These are phyloP conservation scores for Pelargonium cotyledonis DNA, from an alignment of 441 rosid species.

Conservation along the genomic window DNA sequence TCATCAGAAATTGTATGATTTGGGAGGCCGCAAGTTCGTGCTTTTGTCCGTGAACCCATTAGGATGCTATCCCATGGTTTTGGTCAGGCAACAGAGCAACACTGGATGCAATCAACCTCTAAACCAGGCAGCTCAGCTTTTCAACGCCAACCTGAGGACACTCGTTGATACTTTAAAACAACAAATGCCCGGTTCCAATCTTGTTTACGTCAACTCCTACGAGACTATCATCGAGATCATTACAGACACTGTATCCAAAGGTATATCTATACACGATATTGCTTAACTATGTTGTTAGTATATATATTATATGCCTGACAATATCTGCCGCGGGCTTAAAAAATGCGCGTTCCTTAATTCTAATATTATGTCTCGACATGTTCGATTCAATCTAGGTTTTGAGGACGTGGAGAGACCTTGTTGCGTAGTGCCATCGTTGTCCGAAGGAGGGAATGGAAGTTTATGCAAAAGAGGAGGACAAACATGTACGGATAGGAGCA, in stretches of 20 bases:
- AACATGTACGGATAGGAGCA: conserved; percentile 29
- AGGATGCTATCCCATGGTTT: conserved; percentile 41
- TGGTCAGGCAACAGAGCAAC: not conserved
- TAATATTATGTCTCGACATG: no score
- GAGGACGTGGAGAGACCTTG: conserved; percentile 43
- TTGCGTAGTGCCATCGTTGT: conserved; percentile 26
- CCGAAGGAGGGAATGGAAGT: conserved; percentile 31
- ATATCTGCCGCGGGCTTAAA: no score
- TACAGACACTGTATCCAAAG: conserved; percentile 29
- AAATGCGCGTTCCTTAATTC: no score
- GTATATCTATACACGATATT: conserved; percentile 13
- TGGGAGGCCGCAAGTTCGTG: conserved; percentile 53
- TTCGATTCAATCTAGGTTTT: not conserved
- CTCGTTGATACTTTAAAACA: conserved; percentile 18
- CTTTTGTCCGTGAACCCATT: conserved; percentile 44
- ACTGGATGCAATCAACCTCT: conserved; percentile 23
- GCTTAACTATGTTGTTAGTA: no score
- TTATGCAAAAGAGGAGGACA: conserved; percentile 35
- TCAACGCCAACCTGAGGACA: conserved; percentile 30
- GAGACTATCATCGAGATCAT: conserved; percentile 42
- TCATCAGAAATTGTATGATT: conserved; percentile 36
- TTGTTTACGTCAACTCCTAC: conserved; percentile 44
- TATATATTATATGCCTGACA: no score
- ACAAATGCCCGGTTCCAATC: conserved; percentile 26
- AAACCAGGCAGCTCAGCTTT: conserved; percentile 42